phyloP scores from a whole-genome alignment of 1,284 basidiomycete genomes.

The Trametes pubescens region DNA sequence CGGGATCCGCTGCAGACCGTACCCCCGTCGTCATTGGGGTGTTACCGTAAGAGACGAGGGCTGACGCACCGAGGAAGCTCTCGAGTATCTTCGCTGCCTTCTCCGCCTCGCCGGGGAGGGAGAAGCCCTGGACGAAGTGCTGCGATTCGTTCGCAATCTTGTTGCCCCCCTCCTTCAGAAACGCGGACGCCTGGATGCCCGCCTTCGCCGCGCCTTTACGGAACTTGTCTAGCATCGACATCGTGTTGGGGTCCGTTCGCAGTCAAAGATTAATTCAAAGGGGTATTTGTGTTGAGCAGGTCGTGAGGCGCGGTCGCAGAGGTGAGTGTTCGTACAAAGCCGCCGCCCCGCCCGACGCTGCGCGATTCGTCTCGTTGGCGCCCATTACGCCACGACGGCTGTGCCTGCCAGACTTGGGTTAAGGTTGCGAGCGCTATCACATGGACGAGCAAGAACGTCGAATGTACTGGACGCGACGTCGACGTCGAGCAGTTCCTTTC shows the following conservation, averaged over 20 bases:
- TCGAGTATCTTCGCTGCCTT: constrained; percentile 92
- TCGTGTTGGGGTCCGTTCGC: constrained; percentile 26
- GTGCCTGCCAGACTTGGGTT: constrained; percentile 17
- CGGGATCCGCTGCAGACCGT: constrained; percentile 83
- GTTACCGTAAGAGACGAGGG: neutral
- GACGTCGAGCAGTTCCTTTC: neutral
- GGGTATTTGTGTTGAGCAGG: constrained; percentile 11
- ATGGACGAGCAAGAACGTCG: constrained; percentile 1
- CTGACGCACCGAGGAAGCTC: constrained; percentile 82
- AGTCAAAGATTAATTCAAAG: neutral
- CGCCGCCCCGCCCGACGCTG: constrained; percentile 7
- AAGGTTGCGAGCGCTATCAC: constrained; percentile 23
- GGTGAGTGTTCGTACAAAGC: constrained; percentile 9
- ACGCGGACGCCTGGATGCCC: constrained; percentile 78
- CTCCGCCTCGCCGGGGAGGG: constrained; percentile 86
- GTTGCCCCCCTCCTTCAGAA: constrained; percentile 69
- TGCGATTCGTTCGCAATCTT: constrained; percentile 76
- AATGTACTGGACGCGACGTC: neutral
- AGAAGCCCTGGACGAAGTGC: constrained; percentile 85
- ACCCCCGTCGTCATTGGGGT: neutral
- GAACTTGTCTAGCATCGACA: constrained; percentile 85
- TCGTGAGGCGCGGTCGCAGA: constrained; percentile 2
- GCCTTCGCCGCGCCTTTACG: constrained; percentile 83
- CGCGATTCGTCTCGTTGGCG: constrained; percentile 14
- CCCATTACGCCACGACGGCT: constrained; percentile 31